A percentile compares a stretch with the other conserved stretches of the same genome.
These are phyloP conservation scores for Astragalus glycyphyllos DNA, from an alignment of 306 rosid genomes.

Conservation along the genomic window DNA sequence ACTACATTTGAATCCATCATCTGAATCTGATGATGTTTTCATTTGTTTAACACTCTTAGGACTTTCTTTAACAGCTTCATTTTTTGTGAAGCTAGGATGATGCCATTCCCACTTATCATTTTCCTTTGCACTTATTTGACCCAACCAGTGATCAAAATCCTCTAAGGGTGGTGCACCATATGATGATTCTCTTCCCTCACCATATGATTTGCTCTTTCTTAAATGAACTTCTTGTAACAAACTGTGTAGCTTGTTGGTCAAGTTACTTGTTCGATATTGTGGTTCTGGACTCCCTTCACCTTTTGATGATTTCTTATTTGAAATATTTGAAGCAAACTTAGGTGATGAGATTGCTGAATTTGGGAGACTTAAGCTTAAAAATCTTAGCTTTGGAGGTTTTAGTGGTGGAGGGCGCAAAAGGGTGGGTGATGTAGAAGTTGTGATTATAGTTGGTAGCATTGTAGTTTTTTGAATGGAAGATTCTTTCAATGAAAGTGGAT, in stretches of 20 bases:
- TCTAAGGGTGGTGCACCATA: constrained; percentile 44
- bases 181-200: constrained; percentile 47
- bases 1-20: constrained; percentile 68
- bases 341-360: constrained; percentile 74
- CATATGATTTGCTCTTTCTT: constrained; percentile 70
- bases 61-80: constrained; percentile 46
- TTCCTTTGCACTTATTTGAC: constrained; percentile 44
- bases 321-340: constrained; percentile 35
- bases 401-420: constrained; percentile 59
- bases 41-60: constrained; percentile 41
- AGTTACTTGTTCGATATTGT: constrained; percentile 38
- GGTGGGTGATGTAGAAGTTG: constrained; percentile 39
- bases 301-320: constrained; percentile 54
- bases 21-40: constrained; percentile 33
- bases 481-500: constrained; percentile 69
- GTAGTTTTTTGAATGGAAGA: constrained; percentile 39
- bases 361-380: constrained; percentile 78
- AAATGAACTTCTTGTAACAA: constrained; percentile 49
- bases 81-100: constrained; percentile 42
- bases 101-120: constrained; percentile 40
- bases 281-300: constrained; percentile 43
- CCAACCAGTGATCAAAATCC: constrained; percentile 69
- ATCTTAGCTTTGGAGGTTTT: constrained; percentile 63
- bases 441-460: constrained; percentile 41
- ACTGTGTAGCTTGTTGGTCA: constrained; percentile 35